Percentiles rank a stretch among this genome's conserved stretches.
Evolutionary conservation across 2,329 filamentous ascomycete species (phyloP).

Genomic region (Aspergillus amoenus): DNA sequence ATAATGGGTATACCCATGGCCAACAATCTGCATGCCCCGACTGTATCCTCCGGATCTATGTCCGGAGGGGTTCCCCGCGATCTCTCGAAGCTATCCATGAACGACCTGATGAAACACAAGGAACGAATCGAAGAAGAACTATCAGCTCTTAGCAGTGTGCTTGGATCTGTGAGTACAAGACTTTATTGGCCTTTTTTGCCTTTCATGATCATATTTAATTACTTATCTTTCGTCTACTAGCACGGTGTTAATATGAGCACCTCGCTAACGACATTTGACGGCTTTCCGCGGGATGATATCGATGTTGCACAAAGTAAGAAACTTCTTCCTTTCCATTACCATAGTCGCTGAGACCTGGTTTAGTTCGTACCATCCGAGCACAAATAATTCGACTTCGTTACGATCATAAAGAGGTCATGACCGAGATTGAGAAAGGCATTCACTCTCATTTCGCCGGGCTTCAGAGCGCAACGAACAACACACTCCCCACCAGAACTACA

Average conservation of each 20-base stretch:
- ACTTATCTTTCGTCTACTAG: slow-evolving; percentile 50
- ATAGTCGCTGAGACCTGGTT: slow-evolving; percentile 15
- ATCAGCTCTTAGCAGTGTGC: slow-evolving; percentile 75
- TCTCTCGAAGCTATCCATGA: slow-evolving; percentile 66
- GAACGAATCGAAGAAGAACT: slow-evolving; percentile 83
- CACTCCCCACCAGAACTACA: slow-evolving; percentile 26
- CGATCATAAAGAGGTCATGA: slow-evolving; percentile 90
- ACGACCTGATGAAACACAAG: slow-evolving; percentile 81
- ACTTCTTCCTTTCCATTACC: background rate
- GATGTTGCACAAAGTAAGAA: slow-evolving; percentile 86
- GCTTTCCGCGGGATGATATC: slow-evolving; percentile 88
- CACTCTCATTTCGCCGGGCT: slow-evolving; percentile 84
- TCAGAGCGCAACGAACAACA: slow-evolving; percentile 50
- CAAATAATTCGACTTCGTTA: slow-evolving; percentile 87
- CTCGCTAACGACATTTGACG: slow-evolving; percentile 79
- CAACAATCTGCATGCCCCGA: slow-evolving; percentile 64
- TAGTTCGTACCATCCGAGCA: slow-evolving; percentile 88
- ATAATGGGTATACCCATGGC: slow-evolving; percentile 62
- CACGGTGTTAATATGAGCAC: slow-evolving; percentile 94
- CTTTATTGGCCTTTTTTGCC: slow-evolving; percentile 1
- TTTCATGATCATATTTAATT: slow-evolving; percentile 10
- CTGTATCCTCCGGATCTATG: slow-evolving; percentile 74
- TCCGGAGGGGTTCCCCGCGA: slow-evolving; percentile 61
- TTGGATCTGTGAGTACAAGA: slow-evolving; percentile 71
- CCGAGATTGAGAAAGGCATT: slow-evolving; percentile 76